Base-by-base conservation (phyloP, 257 asterid genomes). In the Solanum tacnaense region DNA sequence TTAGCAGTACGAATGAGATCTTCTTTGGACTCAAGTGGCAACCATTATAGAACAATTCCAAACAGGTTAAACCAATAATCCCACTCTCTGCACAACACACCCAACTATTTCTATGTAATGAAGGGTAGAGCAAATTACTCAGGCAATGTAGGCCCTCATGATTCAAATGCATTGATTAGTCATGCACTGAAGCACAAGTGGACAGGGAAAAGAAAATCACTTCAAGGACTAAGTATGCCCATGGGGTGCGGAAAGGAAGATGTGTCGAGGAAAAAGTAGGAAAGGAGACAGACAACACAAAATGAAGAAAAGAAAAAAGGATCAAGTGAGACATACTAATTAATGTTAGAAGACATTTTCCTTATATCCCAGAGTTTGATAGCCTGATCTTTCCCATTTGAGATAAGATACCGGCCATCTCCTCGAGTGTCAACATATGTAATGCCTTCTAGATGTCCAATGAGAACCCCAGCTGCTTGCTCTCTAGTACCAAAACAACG, bases 281-380 rank as follows among this genome's bases (percentile, higher is more conserved):
- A 78, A 29, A 41, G 20, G 13, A 11, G 23, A 20, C 38, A 38
- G 74, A 12, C 23, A 44, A 29, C 39, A 81, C 35, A 74, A 86
- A 79, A 36, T 20, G 11, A 49, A 8, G 67, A 13, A 76, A 49
- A 56, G 73, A 85, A 68, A 23, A 91, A 87, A 87, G 35, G 46
- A 39, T 16, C 74, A 21, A 78, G 70, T 32, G 31, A 74, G 67
- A 89, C 98, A 27, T 94, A 97, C 99, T 96, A 97, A 27, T 96
- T 87, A 86, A 92, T 92, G 60, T 96, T 94, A 29, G 99, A 97
- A 56, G 99, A 96, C 98, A 96, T 97, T 89, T 96, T 97, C 83
- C 98, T 90, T 81, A 96, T 93, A 90, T 97, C 99, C 99, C 98
- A 97, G 34, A 97, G 98, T 86, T 97, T 97, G 90, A 95, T 93